A percentile compares a stretch with the other conserved stretches of the same genome.
phyloP scores from a whole-genome alignment of 2,329 filamentous ascomycete genomes.

The Akanthomyces lecanii region DNA sequence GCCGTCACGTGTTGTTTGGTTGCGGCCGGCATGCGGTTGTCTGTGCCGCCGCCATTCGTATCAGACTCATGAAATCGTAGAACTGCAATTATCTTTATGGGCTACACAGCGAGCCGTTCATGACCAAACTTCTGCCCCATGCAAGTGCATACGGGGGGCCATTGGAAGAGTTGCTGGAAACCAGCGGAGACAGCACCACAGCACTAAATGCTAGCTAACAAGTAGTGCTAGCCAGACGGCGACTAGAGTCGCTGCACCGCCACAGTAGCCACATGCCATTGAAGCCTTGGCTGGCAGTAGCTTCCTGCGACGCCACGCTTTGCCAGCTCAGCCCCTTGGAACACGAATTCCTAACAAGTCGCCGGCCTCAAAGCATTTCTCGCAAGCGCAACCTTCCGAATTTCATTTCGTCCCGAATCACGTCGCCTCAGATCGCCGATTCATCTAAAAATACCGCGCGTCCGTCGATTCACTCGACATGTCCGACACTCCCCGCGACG shows the following conservation, averaged over 20 bases:
- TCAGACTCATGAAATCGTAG: too few relatives aligned
- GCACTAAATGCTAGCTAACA: too few relatives aligned
- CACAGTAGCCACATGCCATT: conserved; percentile 8
- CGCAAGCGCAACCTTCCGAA: not conserved
- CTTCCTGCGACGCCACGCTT: conserved; percentile 1
- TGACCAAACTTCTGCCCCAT: too few relatives aligned
- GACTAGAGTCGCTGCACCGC: not conserved
- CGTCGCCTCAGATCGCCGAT: not conserved
- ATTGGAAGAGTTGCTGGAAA: too few relatives aligned
- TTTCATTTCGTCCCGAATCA: not conserved
- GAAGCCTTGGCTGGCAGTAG: not conserved
- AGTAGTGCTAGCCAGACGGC: not conserved
- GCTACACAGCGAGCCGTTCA: too few relatives aligned
- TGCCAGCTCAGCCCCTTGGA: conserved; percentile 13
- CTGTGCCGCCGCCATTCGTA: too few relatives aligned
- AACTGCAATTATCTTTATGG: too few relatives aligned
- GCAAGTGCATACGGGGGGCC: too few relatives aligned
- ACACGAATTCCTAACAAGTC: conserved; percentile 4
- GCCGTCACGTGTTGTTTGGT: too few relatives aligned
- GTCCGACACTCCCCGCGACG: conserved; percentile 44
- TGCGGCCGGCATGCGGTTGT: too few relatives aligned
- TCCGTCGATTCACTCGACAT: conserved; percentile 28
- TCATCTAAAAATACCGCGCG: not conserved
- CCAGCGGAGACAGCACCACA: too few relatives aligned
- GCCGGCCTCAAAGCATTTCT: not conserved